phyloP scores from a whole-genome alignment of 2,329 filamentous ascomycete genomes.

The Fusarium avenaceum region DNA sequence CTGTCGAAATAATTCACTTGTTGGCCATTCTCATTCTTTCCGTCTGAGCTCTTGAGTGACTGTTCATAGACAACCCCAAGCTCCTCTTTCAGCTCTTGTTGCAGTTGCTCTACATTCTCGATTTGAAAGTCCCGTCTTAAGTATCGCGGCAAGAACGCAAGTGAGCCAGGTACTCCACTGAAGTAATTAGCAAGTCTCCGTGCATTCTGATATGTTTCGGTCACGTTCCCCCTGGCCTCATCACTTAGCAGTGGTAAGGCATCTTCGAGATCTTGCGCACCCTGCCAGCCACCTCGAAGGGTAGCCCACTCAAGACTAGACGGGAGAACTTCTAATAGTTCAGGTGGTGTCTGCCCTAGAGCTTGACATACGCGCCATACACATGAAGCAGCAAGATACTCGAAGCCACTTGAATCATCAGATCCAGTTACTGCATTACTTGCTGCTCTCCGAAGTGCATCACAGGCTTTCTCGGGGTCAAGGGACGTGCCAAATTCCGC shows the following conservation, averaged over 20 bases:
- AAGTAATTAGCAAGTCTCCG: not conserved
- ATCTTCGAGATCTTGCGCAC: not conserved
- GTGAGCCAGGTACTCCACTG: not conserved
- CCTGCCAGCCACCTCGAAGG: not conserved
- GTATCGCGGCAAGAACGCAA: not conserved
- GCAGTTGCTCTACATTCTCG: not conserved
- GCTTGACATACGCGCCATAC: conserved; percentile 5
- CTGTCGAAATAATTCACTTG: not conserved
- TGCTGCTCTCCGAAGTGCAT: not conserved
- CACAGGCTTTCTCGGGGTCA: not conserved
- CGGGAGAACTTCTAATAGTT: not conserved
- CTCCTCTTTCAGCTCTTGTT: not conserved
- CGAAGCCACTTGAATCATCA: not conserved
- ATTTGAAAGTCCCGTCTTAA: not conserved
- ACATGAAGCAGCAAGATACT: not conserved
- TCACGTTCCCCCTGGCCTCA: not conserved
- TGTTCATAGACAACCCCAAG: not conserved
- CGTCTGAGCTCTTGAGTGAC: not conserved
- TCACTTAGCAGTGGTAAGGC: not conserved
- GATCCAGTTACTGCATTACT: not conserved
- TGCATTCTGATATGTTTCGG: not conserved
- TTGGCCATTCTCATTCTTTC: rapidly evolving
- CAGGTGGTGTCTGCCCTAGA: not conserved
- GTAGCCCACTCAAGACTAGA: not conserved
- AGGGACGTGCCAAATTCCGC: not conserved